Evolutionary conservation across 2,329 filamentous ascomycete species (phyloP).

Genomic region (Aspergillus proliferans): DNA sequence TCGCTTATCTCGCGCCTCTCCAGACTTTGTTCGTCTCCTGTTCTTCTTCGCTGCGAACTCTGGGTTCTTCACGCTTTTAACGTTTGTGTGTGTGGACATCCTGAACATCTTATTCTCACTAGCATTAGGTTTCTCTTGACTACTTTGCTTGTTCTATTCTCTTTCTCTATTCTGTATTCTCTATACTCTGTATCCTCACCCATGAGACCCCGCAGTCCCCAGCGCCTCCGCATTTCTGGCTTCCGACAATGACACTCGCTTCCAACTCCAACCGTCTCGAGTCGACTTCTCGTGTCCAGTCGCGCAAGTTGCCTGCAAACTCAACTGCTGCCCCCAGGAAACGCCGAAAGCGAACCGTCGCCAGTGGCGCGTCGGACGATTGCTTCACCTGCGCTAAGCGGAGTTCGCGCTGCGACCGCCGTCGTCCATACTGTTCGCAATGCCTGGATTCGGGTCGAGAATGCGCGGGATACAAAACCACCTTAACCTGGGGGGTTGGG

Average conservation of each 20-base stretch:
- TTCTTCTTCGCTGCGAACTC: no score
- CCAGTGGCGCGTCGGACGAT: conserved; percentile 84
- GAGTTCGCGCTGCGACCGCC: conserved; percentile 78
- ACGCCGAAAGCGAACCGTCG: conserved; percentile 79
- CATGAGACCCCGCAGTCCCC: conserved; percentile 16
- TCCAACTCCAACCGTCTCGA: conserved; percentile 10
- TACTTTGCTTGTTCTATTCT: neutral
- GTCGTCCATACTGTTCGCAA: conserved; percentile 88
- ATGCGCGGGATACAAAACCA: conserved; percentile 94
- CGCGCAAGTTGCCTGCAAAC: conserved; percentile 17
- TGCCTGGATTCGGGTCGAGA: conserved; percentile 88
- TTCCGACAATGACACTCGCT: conserved; percentile 4
- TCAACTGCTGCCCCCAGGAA: conserved; percentile 44
- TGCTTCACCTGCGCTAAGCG: conserved; percentile 90
- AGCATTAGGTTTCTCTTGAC: no score
- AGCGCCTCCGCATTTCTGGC: conserved; percentile 10
- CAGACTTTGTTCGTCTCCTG: no score
- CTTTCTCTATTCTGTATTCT: neutral
- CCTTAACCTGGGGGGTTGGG: conserved; percentile 91
- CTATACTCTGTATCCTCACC: neutral
- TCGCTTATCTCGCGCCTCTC: no score
- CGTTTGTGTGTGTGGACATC: no score
- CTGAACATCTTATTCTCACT: no score
- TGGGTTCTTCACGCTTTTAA: no score
- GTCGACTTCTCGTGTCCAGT: conserved; percentile 17